Percentiles rank a stretch among this genome's conserved stretches.
Evolutionary conservation across 345 rosid species (phyloP).

Genomic region (Kandelia obovata): DNA sequence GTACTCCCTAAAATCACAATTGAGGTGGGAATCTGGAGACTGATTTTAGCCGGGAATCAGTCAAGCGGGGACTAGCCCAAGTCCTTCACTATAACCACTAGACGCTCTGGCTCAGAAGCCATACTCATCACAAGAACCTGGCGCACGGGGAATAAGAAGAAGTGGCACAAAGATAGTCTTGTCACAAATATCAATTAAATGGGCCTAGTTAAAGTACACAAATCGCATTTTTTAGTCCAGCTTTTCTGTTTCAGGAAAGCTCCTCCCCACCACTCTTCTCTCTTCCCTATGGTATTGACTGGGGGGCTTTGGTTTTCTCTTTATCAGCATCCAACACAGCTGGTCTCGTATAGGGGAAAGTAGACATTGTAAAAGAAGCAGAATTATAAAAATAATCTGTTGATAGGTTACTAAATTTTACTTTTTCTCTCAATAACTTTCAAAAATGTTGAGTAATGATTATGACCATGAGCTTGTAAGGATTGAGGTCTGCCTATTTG

Average conservation of each 20-base stretch:
- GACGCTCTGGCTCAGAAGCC: too few relatives aligned
- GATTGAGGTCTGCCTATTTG: slow-evolving; percentile 30
- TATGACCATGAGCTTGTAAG: slow-evolving; percentile 29
- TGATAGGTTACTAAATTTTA: neutral
- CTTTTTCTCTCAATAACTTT: neutral
- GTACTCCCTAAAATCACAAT: too few relatives aligned
- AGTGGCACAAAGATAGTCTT: slow-evolving; percentile 8
- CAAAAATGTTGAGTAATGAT: slow-evolving; percentile 35
- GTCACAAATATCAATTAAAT: neutral
- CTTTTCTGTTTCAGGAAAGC: neutral
- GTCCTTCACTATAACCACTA: too few relatives aligned
- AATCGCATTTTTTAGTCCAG: slow-evolving; percentile 23
- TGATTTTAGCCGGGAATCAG: too few relatives aligned
- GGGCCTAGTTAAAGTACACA: slow-evolving; percentile 13
- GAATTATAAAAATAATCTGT: neutral
- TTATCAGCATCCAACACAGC: neutral
- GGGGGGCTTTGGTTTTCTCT: too few relatives aligned
- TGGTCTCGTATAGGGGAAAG: too few relatives aligned
- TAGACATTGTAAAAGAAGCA: neutral
- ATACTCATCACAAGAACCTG: slow-evolving; percentile 5
- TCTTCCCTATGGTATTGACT: too few relatives aligned
- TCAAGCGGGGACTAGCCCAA: too few relatives aligned
- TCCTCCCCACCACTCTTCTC: neutral
- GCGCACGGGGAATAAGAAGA: neutral
- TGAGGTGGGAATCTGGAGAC: too few relatives aligned